Base-by-base conservation (phyloP, 2,329 filamentous ascomycete genomes). In the Fusarium sp. region DNA sequence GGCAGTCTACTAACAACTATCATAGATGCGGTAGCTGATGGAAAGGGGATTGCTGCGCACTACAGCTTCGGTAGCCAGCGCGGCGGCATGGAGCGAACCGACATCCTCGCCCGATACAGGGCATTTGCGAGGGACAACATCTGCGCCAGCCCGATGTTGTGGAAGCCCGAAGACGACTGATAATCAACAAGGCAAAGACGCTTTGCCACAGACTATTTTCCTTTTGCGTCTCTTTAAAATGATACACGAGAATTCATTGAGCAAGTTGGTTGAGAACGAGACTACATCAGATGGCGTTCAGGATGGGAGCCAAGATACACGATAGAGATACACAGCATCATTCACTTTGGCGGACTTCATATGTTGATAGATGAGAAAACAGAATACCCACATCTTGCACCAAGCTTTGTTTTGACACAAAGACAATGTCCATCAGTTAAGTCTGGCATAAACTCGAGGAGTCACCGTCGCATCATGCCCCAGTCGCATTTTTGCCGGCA, bases 91-190 rank as follows among this genome's bases (percentile, higher is more conserved):
- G 83, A 85, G n/a, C 80, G 82, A 60, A 90, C 89, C 0, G 88
- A 91, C 74, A 80, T 90, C 18, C 79, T 91, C 10, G 83, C 86
- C 40, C 82, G 89, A 35, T 91, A 90, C 76, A 83, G 85, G 16
- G 82, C 84, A 2, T 90, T 87, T 79, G 89, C 88, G 0, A 81
- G 84, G 40, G 87, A 90, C 73, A 85, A 83, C 25, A 84, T 89
- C 18, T 91, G 89, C 68, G 59, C 65, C 10, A 62, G 67, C 0
- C 78, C 78, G 8, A 80, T 82, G 79, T 63, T 82, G 4, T 82
- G 80, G 80, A 70, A 65, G 5, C 79, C 76, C 2, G 64, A 69
- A 3, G 68, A 77, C 9, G 65, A 71, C n/a, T 74, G 52, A 38
- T 50, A 11, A 47, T n/a, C 10, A 36, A 57, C 31, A 36, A 6